A percentile compares a stretch with the other conserved stretches of the same genome.
phyloP scores from a whole-genome alignment of 202 grass and related monocot genomes.

The Schoenoplectus triqueter region DNA sequence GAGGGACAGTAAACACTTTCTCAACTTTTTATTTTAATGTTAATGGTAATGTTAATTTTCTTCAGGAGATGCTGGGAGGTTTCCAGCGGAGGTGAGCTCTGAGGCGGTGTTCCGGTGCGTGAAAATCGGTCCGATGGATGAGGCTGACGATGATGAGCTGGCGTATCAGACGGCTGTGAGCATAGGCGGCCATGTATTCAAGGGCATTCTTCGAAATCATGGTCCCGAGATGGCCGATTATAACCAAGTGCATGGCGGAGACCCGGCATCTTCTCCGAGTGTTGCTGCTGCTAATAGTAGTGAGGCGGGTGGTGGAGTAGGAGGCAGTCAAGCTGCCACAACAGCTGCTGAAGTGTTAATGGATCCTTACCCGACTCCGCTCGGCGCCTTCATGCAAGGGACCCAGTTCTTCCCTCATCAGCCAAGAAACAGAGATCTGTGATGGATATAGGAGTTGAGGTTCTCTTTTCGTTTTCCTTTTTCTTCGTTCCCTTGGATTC shows the following conservation, averaged over 20 bases:
- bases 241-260: slow-evolving; percentile 52
- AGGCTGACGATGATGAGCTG: slow-evolving; percentile 79
- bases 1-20: background rate
- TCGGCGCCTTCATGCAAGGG: slow-evolving; percentile 84
- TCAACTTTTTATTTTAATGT: background rate
- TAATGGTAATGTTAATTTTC: background rate
- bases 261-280: slow-evolving; percentile 54
- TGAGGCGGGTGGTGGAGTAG: slow-evolving; percentile 39
- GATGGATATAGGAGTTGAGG: background rate
- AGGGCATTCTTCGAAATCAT: slow-evolving; percentile 80
- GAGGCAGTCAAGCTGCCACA: slow-evolving; percentile 28
- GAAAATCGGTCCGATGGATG: slow-evolving; percentile 82
- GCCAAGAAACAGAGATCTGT: slow-evolving; percentile 59
- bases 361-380: slow-evolving; percentile 93
- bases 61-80: slow-evolving; percentile 54
- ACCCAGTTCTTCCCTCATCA: slow-evolving; percentile 97
- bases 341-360: slow-evolving; percentile 57
- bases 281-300: slow-evolving; percentile 51
- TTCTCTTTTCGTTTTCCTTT: slow-evolving; percentile 30
- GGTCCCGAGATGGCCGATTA: slow-evolving; percentile 61
- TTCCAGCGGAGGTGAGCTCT: slow-evolving; percentile 84
- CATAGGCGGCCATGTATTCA: slow-evolving; percentile 93
- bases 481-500: slow-evolving; percentile 29
- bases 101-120: slow-evolving; percentile 94
- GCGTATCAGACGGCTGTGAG: slow-evolving; percentile 95